Evolutionary conservation across 1,139 yeast species (phyloP), one percentile per base, ranked within the genome.

Genomic region (Geotrichum klebahnii): DNA sequence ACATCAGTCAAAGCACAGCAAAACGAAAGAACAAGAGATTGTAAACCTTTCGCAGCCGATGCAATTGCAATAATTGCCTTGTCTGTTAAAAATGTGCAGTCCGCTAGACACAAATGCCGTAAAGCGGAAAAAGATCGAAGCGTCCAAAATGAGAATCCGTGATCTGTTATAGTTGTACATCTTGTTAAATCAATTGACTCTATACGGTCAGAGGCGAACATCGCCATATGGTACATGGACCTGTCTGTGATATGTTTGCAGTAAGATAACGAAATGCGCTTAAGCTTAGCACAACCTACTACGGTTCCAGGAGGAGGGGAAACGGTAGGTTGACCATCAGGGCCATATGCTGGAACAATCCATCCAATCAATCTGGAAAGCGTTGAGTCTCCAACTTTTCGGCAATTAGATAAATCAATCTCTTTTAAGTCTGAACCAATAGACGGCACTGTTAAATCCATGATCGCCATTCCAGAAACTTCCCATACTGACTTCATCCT

Each of bases 401-500:
- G 71, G 61, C 92, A 84, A 63, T 84, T 84, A 3, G 86, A 76
- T 42, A 84, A 68, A 61, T 84, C 88, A 26, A 84, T 70, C 53
- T 77, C 81, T 53, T 75, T 78, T 40, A 84, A 66, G 55, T 74
- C 68, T 44, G 74, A 71, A 1, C 89, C 89, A 35, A 82, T 80
- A 55, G 78, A 75, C 0, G 84, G 83, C 2, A 78, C 81, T 1
- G 87, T 76, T 45, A 84, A 66, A 63, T 84, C 92, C 86, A 84
- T 81, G 20, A 84, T 81, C 3, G 90, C 85, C 86, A 82, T 80
- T 2, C 88, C 86, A 55, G 84, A 78, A 6, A 84, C 79, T 57
- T 82, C 87, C 92, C 92, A 84, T 46, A 79, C 82, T 24, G 85
- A 80, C 52, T 73, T 74, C 87, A 84, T 82, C 54, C 74, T 75